These are phyloP conservation scores for Aspergillus intermedius DNA, from an alignment of 2,329 filamentous ascomycete genomes.

Conservation along the genomic window DNA sequence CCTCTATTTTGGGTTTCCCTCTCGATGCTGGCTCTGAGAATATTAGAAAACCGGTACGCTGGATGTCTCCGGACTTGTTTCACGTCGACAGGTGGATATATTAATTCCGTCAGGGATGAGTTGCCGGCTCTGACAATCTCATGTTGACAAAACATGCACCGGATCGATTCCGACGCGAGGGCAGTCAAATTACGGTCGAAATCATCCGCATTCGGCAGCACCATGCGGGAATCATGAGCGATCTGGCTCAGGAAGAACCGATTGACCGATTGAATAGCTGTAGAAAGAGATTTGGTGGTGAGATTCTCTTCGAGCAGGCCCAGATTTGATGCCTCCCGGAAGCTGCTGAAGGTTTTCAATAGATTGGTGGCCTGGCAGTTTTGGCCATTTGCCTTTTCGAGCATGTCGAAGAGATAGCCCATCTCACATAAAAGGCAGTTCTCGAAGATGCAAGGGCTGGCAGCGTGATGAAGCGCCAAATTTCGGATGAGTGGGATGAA, in stretches of 20 bases:
- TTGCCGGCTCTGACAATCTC: conserved; percentile 75
- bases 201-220: conserved; percentile 54
- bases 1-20: conserved; percentile 81
- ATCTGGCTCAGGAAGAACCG: conserved; percentile 81
- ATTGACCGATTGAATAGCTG: conserved; percentile 79
- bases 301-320: conserved; percentile 80
- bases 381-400: conserved; percentile 87
- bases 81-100: conserved; percentile 61
- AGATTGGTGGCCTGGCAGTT: conserved; percentile 97
- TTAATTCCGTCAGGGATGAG: conserved; percentile 76
- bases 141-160: conserved; percentile 79
- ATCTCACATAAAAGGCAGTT: conserved; percentile 87
- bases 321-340: conserved; percentile 68
- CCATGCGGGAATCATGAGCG: conserved; percentile 65
- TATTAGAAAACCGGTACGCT: conserved; percentile 67
- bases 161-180: conserved; percentile 51
- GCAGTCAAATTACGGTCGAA: conserved; percentile 61
- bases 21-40: conserved; percentile 89
- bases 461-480: conserved; percentile 78
- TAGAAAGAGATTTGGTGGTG: conserved; percentile 64
- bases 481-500: conserved; percentile 88
- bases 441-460: conserved; percentile 74
- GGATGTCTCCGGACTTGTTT: conserved; percentile 46
- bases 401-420: conserved; percentile 94
- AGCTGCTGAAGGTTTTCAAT: conserved; percentile 77